Conservation (phyloP, 176 grass and related monocot genomes). For the sorghum (Sorghum bicolor) region DNA sequence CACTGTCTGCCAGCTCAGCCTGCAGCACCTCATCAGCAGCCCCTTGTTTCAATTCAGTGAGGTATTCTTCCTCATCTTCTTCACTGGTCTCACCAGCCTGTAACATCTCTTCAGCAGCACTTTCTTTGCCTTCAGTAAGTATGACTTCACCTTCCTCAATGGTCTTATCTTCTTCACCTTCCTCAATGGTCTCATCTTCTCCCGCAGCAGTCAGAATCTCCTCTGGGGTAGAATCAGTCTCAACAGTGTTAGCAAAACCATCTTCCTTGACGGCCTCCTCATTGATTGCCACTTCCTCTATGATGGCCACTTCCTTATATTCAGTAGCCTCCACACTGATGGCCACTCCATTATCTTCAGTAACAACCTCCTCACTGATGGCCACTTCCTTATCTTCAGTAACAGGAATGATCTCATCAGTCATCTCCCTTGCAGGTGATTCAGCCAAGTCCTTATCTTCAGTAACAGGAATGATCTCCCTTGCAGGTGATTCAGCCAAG, state of each 20-base stretch:
- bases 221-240: constrained; percentile 4
- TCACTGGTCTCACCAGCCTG: not conserved
- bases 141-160: not conserved
- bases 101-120: not conserved
- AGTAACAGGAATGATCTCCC: not conserved
- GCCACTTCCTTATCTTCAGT: constrained; percentile 3
- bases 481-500: constrained; percentile 13
- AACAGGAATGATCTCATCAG: constrained; percentile 1
- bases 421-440: constrained; percentile 18
- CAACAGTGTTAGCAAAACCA: not conserved
- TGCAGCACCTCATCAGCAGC: not conserved
- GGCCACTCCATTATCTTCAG: not conserved
- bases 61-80: constrained; percentile 1
- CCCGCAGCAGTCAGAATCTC: not conserved
- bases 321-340: constrained; percentile 8
- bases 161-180: not conserved
- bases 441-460: constrained; percentile 5
- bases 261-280: constrained; percentile 14
- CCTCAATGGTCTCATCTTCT: not conserved
- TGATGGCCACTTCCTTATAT: not conserved
- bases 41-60: not conserved
- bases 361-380: not conserved
- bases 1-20: not conserved
- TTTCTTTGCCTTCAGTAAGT: not conserved
- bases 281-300: constrained; percentile 2